Evolutionary conservation across 2,329 filamentous ascomycete genomes (phyloP), one percentile per base, ranked within the genome.

Genomic region (Diplodia scrobiculata): DNA sequence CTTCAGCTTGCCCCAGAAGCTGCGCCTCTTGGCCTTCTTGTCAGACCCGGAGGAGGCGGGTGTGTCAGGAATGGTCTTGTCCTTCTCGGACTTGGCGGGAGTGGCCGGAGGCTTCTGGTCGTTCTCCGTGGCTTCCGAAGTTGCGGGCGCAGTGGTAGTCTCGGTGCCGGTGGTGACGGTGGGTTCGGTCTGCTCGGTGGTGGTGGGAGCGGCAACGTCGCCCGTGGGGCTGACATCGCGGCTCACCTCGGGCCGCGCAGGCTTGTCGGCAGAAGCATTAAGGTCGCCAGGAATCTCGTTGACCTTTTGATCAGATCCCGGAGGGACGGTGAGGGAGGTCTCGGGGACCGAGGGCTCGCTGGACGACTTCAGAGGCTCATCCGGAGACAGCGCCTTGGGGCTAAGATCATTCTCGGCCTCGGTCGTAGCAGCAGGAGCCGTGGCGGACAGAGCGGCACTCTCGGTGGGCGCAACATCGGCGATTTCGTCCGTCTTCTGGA

Each of bases 1-100:
- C 78, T 82, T 82, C 68, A 83, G 69, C 74, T 79, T 81, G 69
- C 78, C 78, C 67, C 83, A 82, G 72, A 83, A 76, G 64, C 77
- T 79, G 58, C 77, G 77, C 72, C 80, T 81, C 74, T 80, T 81
- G 73, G 81, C 80, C 77, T 81, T 80, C 68, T 70, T 70, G 21
- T 71, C 66, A 11, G 58, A 62, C 7, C 58, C 58, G 19, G 68
- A 64, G 32, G 63, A 65, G 55, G 74, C 71, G 21, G 76, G 73
- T 11, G 73, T 69, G 54, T 21, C 64, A 36, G 58, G 58, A 14
- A 29, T 25, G 14, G 41, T 5, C 41, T 62, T 62, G 54, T 55
- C 64, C 64, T 52, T 71, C 13, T 72, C 53, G 17, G 66, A 60
- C 48, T 70, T 67, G 48, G 72, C 72, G 29, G 71, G 62, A 19